A percentile compares a stretch with the other conserved stretches of the same genome.
Conservation (phyloP, 179 eudicot species). For the Amaranthus tricolor region DNA sequence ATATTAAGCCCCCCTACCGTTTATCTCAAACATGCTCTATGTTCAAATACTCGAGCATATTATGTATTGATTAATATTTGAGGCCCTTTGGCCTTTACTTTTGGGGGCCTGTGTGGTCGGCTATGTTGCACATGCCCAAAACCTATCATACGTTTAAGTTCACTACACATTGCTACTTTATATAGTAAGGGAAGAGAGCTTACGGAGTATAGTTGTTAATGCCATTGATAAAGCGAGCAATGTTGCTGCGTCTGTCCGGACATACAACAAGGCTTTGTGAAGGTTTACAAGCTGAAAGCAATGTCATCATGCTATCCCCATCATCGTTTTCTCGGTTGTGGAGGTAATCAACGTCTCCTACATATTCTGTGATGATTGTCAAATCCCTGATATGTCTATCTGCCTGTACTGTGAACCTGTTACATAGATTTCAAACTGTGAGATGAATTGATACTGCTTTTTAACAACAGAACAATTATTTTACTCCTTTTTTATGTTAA, state of each 20-base stretch:
- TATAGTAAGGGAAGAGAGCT: constrained; percentile 26
- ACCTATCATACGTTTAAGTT: too few relatives aligned
- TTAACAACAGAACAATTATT: background rate
- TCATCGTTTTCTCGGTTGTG: constrained; percentile 75
- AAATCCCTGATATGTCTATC: constrained; percentile 70
- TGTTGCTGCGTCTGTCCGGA: constrained; percentile 86
- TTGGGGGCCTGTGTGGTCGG: too few relatives aligned
- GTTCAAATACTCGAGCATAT: too few relatives aligned
- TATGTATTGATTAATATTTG: too few relatives aligned
- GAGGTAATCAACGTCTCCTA: constrained; percentile 91
- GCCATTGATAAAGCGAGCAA: constrained; percentile 95
- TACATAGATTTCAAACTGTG: constrained; percentile 4
- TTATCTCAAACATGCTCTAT: too few relatives aligned
- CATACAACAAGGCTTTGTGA: constrained; percentile 80
- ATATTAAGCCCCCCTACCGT: too few relatives aligned
- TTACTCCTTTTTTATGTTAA: background rate
- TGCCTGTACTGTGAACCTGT: constrained; percentile 91
- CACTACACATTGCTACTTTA: too few relatives aligned
- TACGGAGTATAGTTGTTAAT: constrained; percentile 87
- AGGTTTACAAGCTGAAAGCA: constrained; percentile 57
- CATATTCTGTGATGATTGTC: constrained; percentile 89
- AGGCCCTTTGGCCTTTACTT: too few relatives aligned
- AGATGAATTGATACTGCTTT: background rate
- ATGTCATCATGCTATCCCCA: constrained; percentile 98
- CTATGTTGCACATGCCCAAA: too few relatives aligned